Percentiles rank a stretch among this genome's conserved stretches.
Evolutionary conservation across 345 rosid genomes (phyloP).

Genomic region (Lagerstroemia speciosa): DNA sequence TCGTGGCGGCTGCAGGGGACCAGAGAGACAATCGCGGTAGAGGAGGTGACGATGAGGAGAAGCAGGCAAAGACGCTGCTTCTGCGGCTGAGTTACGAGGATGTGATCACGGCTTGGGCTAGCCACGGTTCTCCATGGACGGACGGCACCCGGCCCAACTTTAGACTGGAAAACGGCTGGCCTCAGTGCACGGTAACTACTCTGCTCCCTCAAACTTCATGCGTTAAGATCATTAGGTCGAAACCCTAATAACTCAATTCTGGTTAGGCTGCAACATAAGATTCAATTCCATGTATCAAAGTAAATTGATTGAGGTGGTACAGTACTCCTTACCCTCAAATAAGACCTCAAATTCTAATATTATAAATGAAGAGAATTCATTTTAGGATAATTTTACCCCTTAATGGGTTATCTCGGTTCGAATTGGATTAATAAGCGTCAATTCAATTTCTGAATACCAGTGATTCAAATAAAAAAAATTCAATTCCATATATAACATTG

Average conservation of each 20-base stretch:
- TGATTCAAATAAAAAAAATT: too few relatives aligned
- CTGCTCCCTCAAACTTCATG: background rate
- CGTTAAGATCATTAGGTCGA: background rate
- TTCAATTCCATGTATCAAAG: background rate
- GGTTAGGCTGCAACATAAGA: background rate
- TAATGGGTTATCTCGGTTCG: too few relatives aligned
- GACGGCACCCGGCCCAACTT: slow-evolving; percentile 49
- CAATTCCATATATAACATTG: too few relatives aligned
- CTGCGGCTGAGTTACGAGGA: slow-evolving; percentile 63
- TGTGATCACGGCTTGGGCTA: slow-evolving; percentile 62
- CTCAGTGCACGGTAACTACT: slow-evolving; percentile 42
- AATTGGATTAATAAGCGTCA: too few relatives aligned
- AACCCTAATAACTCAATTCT: background rate
- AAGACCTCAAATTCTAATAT: too few relatives aligned
- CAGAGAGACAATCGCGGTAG: background rate
- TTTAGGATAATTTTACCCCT: too few relatives aligned
- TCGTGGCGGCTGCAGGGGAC: background rate
- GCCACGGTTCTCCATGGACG: slow-evolving; percentile 69
- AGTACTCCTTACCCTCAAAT: too few relatives aligned
- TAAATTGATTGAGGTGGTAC: too few relatives aligned
- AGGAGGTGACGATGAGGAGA: slow-evolving; percentile 9
- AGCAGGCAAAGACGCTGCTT: slow-evolving; percentile 34
- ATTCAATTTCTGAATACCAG: too few relatives aligned
- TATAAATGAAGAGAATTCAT: too few relatives aligned
- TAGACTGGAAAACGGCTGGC: slow-evolving; percentile 42